Conservation (phyloP, 2,329 filamentous ascomycete genomes). For the Fusarium tupiense region DNA sequence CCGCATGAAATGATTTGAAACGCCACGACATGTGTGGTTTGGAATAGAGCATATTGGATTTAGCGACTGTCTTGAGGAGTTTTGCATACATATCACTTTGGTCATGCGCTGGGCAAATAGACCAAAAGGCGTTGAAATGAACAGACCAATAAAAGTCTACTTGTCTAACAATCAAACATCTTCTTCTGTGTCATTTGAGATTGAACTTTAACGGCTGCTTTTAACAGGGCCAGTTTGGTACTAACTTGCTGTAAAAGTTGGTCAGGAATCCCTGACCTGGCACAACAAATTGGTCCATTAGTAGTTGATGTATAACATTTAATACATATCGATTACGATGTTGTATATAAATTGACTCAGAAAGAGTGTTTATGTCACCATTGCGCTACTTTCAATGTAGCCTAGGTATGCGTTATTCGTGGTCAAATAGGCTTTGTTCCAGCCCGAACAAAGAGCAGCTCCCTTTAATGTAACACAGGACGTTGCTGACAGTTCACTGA, state of each 20-base stretch:
- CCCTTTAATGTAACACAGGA: neutral
- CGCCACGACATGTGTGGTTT: slow-evolving; percentile 20
- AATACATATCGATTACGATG: neutral
- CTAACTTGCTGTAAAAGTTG: neutral
- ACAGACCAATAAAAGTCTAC: slow-evolving; percentile 24
- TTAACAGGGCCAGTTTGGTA: neutral
- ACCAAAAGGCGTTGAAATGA: slow-evolving; percentile 31
- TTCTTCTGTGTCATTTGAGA: neutral
- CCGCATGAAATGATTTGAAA: slow-evolving; percentile 32
- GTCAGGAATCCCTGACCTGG: neutral
- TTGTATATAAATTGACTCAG: neutral
- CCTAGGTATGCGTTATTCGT: neutral
- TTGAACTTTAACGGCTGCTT: neutral
- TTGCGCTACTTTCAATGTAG: neutral
- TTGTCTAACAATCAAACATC: neutral
- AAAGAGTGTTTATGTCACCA: neutral
- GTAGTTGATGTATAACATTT: neutral
- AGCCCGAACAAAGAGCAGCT: neutral
- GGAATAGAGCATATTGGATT: slow-evolving; percentile 34
- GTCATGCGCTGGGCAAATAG: slow-evolving; percentile 31
- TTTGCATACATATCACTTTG: slow-evolving; percentile 23
- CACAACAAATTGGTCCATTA: neutral
- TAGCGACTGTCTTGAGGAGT: slow-evolving; percentile 34
- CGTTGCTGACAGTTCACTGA: neutral
- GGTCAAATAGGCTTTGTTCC: neutral